Conservation (phyloP, 177 flowering plant genomes). For the Vitis hybrid region DNA sequence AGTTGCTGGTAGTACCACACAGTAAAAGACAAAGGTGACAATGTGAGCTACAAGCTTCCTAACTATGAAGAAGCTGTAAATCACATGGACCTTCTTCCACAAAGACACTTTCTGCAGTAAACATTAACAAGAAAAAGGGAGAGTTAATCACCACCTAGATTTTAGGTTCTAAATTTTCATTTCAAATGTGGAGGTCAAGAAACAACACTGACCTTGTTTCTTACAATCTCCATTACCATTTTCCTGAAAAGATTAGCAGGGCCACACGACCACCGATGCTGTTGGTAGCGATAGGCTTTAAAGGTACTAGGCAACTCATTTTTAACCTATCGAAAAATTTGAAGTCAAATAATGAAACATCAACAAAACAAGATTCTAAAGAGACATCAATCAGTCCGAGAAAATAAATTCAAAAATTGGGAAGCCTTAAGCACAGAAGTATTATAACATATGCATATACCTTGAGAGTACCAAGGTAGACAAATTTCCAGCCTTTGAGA, state of each 20-base stretch:
- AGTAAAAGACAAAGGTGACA: slow-evolving; percentile 63
- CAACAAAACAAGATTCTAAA: neutral
- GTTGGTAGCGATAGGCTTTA: slow-evolving; percentile 86
- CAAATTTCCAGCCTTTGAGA: slow-evolving; percentile 90
- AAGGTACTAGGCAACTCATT: slow-evolving; percentile 91
- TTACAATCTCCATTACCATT: slow-evolving; percentile 76
- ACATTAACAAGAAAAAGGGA: neutral
- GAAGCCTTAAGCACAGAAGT: neutral
- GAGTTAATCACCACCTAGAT: too few relatives aligned
- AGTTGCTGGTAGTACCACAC: slow-evolving; percentile 62
- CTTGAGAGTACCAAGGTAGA: slow-evolving; percentile 58
- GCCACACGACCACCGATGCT: slow-evolving; percentile 96
- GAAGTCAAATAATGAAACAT: neutral
- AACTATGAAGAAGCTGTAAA: slow-evolving; percentile 74
- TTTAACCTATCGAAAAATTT: slow-evolving; percentile 57
- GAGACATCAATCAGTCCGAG: neutral
- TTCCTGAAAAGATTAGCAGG: slow-evolving; percentile 92
- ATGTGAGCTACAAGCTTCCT: slow-evolving; percentile 71
- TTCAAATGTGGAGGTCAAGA: too few relatives aligned
- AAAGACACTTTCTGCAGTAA: slow-evolving; percentile 43
- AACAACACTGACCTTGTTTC: slow-evolving; percentile 53
- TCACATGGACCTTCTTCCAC: slow-evolving; percentile 71
- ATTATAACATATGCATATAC: slow-evolving; percentile 25
- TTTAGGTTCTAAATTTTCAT: too few relatives aligned
- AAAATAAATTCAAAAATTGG: neutral